Evolutionary conservation across 2,329 filamentous ascomycete species (phyloP).

Genomic region (Emericellopsis atlantica): DNA sequence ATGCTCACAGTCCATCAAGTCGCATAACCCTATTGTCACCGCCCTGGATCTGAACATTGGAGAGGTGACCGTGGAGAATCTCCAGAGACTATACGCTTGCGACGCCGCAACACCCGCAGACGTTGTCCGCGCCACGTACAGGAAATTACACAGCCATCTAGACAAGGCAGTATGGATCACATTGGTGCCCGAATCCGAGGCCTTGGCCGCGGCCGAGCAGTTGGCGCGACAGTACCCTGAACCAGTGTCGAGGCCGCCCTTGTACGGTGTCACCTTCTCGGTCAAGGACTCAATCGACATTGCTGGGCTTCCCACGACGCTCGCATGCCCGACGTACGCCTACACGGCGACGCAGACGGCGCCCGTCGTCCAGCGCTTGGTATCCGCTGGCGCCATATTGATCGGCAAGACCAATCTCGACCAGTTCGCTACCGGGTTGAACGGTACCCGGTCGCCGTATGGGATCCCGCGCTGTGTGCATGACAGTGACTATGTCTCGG

Average conservation of each 20-base stretch:
- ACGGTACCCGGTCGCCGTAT: constrained; percentile 44
- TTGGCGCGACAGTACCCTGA: neutral
- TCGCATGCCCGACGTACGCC: constrained; percentile 33
- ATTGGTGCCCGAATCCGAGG: constrained; percentile 2
- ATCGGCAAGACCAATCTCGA: constrained; percentile 44
- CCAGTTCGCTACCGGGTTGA: constrained; percentile 49
- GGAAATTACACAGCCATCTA: neutral
- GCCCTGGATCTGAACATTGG: neutral
- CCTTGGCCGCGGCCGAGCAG: neutral
- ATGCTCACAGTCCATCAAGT: neutral
- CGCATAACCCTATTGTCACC: neutral
- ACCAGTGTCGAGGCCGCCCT: constrained; percentile 4
- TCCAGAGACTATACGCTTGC: neutral
- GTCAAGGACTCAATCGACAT: constrained; percentile 46
- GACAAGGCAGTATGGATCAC: constrained; percentile 4
- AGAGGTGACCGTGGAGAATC: neutral
- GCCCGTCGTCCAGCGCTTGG: constrained; percentile 29
- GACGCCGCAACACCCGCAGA: constrained; percentile 1
- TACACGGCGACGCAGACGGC: constrained; percentile 32
- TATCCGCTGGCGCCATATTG: constrained; percentile 38
- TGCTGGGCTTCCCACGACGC: constrained; percentile 33
- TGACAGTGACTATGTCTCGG: constrained; percentile 15
- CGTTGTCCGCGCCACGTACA: constrained; percentile 2
- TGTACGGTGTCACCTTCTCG: constrained; percentile 43
- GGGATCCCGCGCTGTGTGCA: constrained; percentile 29